Evolutionary conservation across 2,329 filamentous ascomycete species (phyloP).

Genomic region (Fusarium nurragi): DNA sequence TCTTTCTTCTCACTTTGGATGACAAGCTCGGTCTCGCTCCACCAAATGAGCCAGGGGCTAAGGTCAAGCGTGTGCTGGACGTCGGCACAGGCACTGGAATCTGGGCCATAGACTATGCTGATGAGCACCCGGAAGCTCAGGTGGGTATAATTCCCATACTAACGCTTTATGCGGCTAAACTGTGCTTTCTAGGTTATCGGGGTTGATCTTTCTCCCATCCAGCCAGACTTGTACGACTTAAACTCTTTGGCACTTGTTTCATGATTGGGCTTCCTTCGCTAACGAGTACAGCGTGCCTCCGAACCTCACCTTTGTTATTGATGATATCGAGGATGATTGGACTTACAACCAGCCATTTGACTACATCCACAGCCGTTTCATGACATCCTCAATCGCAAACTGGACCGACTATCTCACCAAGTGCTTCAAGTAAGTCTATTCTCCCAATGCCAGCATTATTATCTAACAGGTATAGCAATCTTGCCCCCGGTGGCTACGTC

Average conservation of each 20-base stretch:
- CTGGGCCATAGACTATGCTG: slow-evolving; percentile 35
- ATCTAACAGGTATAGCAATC: slow-evolving; percentile 18
- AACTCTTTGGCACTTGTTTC: fast-evolving
- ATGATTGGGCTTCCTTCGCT: not conserved
- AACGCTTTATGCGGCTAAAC: fast-evolving
- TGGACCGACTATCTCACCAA: slow-evolving; percentile 13
- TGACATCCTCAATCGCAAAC: slow-evolving; percentile 19
- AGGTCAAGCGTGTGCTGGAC: slow-evolving; percentile 26
- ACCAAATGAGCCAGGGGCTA: slow-evolving; percentile 20
- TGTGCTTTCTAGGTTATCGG: slow-evolving; percentile 2
- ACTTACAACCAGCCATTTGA: slow-evolving; percentile 17
- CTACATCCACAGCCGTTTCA: slow-evolving; percentile 34
- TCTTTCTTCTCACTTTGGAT: slow-evolving; percentile 25
- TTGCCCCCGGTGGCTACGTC: slow-evolving; percentile 30
- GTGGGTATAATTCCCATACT: not conserved
- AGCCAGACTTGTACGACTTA: slow-evolving; percentile 16
- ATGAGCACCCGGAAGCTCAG: slow-evolving; percentile 24
- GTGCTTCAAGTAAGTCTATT: slow-evolving; percentile 2
- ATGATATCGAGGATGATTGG: slow-evolving; percentile 35
- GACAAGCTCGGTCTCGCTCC: slow-evolving; percentile 28
- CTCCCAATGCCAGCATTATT: fast-evolving
- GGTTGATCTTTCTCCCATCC: slow-evolving; percentile 28
- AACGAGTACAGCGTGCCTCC: slow-evolving; percentile 12
- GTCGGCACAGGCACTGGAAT: slow-evolving; percentile 37
- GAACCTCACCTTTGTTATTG: slow-evolving; percentile 22